Conservation (phyloP, 2,329 filamentous ascomycete species). For the Fusarium albosuccineum region DNA sequence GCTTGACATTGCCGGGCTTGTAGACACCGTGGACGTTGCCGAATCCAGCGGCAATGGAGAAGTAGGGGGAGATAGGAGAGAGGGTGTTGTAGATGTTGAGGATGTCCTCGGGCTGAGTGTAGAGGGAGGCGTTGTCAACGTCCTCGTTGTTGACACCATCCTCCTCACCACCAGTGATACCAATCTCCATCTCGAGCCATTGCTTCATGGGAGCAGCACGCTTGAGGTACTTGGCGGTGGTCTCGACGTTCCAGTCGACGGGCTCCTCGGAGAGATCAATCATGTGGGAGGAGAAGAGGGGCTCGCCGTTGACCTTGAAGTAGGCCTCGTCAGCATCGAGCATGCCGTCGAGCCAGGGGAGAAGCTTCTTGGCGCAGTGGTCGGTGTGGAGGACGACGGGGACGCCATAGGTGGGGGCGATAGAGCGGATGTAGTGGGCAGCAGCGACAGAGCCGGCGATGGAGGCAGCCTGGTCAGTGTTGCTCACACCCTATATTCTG, state of each 20-base stretch:
- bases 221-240: conserved; percentile 93
- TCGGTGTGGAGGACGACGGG: conserved; percentile 97
- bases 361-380: conserved; percentile 99
- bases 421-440: conserved; percentile 91
- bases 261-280: conserved; percentile 96
- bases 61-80: conserved; percentile 89
- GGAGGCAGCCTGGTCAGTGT: conserved; percentile 85
- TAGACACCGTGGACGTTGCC: conserved; percentile 99
- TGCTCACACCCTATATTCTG: conserved; percentile 75
- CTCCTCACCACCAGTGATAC: conserved; percentile 96
- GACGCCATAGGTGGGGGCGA: conserved; percentile 89
- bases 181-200: conserved; percentile 95
- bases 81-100: conserved; percentile 91
- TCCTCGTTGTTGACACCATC: conserved; percentile 99
- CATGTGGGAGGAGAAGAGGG: conserved; percentile 98
- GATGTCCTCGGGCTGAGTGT: conserved; percentile 98
- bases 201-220: conserved; percentile 97
- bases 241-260: conserved; percentile 91
- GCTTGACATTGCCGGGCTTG: conserved; percentile 97
- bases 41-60: conserved; percentile 98
- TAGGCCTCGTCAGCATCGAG: conserved; percentile 92
- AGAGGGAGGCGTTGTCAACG: conserved; percentile 96
- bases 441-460: conserved; percentile 89
- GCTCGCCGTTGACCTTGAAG: conserved; percentile 93
- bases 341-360: conserved; percentile 98